Conservation (phyloP, 495 filamentous ascomycete genomes). For the Daldinia loculata region DNA sequence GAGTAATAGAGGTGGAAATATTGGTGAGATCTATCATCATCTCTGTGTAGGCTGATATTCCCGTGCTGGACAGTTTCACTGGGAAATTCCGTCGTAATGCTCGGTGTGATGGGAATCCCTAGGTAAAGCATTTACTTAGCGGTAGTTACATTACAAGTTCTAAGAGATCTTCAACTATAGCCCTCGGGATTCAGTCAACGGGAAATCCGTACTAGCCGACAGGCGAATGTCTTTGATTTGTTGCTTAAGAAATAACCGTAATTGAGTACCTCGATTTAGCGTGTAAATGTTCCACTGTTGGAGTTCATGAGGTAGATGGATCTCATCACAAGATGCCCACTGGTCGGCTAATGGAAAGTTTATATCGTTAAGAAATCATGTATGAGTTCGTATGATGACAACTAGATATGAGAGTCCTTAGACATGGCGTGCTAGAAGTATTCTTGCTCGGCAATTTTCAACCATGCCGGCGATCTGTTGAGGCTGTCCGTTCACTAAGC, state of each 20-base stretch:
- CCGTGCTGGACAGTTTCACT: constrained; percentile 4
- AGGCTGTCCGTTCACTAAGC: background rate
- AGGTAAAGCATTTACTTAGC: background rate
- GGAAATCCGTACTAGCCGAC: background rate
- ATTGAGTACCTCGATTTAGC: background rate
- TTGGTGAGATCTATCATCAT: constrained; percentile 7
- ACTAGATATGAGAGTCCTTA: background rate
- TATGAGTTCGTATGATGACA: constrained; percentile 1
- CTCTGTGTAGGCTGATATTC: constrained; percentile 6
- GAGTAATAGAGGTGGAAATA: constrained; percentile 9
- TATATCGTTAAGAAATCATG: background rate
- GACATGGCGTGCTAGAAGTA: background rate
- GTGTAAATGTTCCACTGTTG: background rate
- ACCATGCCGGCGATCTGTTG: background rate
- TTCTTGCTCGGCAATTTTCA: background rate
- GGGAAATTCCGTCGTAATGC: background rate
- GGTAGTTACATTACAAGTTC: background rate
- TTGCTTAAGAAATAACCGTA: constrained; percentile 10
- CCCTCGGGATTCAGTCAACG: background rate
- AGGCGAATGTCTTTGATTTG: background rate
- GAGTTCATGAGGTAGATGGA: constrained; percentile 1
- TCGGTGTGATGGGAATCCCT: background rate
- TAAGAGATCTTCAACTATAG: background rate
- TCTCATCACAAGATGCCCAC: background rate
- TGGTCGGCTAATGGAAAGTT: background rate